Percentiles rank a stretch among this genome's conserved stretches.
These are phyloP conservation scores for Chrysoporthe deuterocubensis DNA, from an alignment of 2,329 filamentous ascomycete genomes.

Conservation along the genomic window DNA sequence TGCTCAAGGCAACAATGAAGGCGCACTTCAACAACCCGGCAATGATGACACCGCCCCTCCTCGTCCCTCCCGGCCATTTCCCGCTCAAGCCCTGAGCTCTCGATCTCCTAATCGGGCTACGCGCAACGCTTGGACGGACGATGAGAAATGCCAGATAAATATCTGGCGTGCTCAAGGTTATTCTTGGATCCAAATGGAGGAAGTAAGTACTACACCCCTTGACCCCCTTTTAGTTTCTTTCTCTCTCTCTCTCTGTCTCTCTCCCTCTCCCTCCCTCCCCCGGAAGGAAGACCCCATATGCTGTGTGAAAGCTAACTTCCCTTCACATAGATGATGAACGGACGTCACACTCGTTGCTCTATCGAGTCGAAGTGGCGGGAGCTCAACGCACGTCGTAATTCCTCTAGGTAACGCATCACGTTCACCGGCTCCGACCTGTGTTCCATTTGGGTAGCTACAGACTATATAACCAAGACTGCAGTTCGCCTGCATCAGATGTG, in stretches of 20 bases:
- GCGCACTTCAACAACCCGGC: not conserved
- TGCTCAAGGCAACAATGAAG: not conserved
- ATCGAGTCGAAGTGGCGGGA: conserved; percentile 5
- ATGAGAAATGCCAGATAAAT: not conserved
- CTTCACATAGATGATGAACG: not conserved
- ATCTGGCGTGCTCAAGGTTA: not conserved
- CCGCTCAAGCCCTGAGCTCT: not conserved
- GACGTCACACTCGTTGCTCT: not conserved
- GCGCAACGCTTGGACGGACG: not conserved
- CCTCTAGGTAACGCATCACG: not conserved
- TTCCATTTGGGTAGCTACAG: not conserved
- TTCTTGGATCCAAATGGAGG: not conserved
- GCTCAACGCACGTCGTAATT: not conserved
- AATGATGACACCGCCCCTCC: not conserved
- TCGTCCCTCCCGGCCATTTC: not conserved
- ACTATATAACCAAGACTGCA: not conserved
- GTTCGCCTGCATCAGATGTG: not conserved
- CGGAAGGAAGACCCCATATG: not conserved
- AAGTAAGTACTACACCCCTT: not conserved
- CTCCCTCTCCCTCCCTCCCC: no score
- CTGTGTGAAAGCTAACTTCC: not conserved
- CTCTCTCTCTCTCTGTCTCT: no score
- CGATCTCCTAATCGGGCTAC: not conserved
- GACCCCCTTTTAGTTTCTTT: no score
- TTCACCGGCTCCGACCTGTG: not conserved